Evolutionary conservation across 2,329 filamentous ascomycete genomes (phyloP).

Genomic region (Xylariaceae sp.): DNA sequence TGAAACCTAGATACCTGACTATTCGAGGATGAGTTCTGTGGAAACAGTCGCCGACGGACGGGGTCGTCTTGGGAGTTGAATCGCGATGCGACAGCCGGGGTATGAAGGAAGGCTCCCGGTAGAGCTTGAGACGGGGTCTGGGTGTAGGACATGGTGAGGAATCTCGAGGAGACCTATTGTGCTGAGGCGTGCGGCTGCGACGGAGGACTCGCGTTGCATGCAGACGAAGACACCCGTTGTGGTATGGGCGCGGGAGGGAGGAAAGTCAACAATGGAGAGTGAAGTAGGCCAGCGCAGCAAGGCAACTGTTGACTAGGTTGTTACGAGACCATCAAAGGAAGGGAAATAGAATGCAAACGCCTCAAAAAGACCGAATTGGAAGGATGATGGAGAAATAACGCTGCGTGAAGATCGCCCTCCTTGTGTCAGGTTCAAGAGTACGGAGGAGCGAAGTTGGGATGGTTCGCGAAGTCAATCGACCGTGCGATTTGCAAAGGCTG

Average conservation of each 20-base stretch:
- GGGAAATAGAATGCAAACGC: slow-evolving; percentile 3
- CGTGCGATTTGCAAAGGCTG: slow-evolving; percentile 17
- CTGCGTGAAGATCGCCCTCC: slow-evolving; percentile 1
- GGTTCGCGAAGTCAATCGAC: slow-evolving; percentile 3
- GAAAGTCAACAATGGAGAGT: slow-evolving; percentile 13
- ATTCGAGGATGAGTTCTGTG: slow-evolving; percentile 13
- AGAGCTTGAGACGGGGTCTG: slow-evolving; percentile 65
- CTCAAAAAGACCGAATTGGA: neutral
- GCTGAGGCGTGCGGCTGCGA: neutral
- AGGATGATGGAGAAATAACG: slow-evolving; percentile 1
- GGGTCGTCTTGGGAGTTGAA: slow-evolving; percentile 41
- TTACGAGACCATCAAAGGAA: slow-evolving; percentile 29
- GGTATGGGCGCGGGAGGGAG: neutral
- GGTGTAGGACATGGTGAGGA: slow-evolving; percentile 47
- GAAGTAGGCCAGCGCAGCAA: slow-evolving; percentile 20
- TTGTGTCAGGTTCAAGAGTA: neutral
- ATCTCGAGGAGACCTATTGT: neutral
- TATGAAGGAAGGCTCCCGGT: slow-evolving; percentile 72
- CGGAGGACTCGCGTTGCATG: neutral
- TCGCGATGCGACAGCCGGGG: slow-evolving; percentile 58
- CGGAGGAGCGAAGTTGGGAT: slow-evolving; percentile 1
- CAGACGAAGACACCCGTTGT: slow-evolving; percentile 3
- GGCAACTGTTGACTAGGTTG: slow-evolving; percentile 17
- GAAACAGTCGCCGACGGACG: slow-evolving; percentile 49
- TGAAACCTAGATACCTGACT: slow-evolving; percentile 13